Evolutionary conservation across 2,329 filamentous ascomycete species (phyloP), one percentile per base, ranked within the genome.

Genomic region (Hymenoscyphus infarciens): DNA sequence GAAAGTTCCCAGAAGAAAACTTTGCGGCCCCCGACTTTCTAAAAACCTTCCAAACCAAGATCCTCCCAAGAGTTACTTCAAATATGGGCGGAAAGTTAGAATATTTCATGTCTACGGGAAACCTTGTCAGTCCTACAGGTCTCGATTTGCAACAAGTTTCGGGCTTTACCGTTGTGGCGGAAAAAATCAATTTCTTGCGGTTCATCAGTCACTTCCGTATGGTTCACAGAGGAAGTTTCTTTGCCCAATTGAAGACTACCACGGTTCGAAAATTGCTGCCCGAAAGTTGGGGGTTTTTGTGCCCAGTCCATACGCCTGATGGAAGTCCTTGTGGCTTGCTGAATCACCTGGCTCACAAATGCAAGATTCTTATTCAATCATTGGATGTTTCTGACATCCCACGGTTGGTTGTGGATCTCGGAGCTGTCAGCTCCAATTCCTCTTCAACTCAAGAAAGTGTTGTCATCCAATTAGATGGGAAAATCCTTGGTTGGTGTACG

Each of bases 191-290:
- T 79, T 99, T 98, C 75, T 87, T 96, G 73, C 91, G 95, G 72
- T 99, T 98, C 79, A 96, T 99, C 79, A 95, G 91, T 76, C 95
- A 99, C 77, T 99, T 99, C 83, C 90, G 95, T 69, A 97, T 97
- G 92, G 92, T 99, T 63, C 95, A 99, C 80, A 87, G 95, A 87
- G 95, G 95, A 81, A 95, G 92, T 74, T 99, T 99, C 84, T 99
- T 99, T 76, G 95, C 95, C 3, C 91, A 98, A 75, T 79, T 99
- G 67, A 98, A 97, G 79, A 99, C 95, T 0, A 99, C 95, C 0
- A 95, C 95, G 0, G 95, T 99, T 58, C 87, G 95, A 79, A 99
- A 98, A 77, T 81, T 99, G 70, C 79, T 98, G 22, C 95, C 95
- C 1, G 95, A 99, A 75, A 97, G 92, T 70, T 99, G 95, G 95